Base-by-base conservation (phyloP, 305 asterid genomes). In the Fraxinus sp. region DNA sequence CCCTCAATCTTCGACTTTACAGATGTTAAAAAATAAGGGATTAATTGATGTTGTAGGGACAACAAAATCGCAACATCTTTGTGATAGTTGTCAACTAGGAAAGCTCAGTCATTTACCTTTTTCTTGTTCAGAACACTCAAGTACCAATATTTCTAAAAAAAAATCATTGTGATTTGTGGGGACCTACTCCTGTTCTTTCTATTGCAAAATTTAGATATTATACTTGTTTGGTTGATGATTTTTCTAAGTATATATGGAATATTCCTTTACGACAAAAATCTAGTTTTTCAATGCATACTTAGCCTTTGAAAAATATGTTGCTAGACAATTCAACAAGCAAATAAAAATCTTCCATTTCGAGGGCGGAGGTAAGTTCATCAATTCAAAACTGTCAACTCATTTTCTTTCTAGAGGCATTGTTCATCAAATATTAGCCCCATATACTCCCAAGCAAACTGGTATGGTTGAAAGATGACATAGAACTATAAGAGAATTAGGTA, bases 101-200 rank as follows among this genome's bases (percentile, higher is more conserved):
- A 73, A 74, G 1, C 28, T 80, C 1, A 30, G 79, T 1, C 18
- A 6, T 4, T 18, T 74, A 6, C 62, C 79, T 14, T 55, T 80
- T 55, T 1, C 22, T 22, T 10, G 1, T 36, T 80, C 74, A 1
- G 30, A 52, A 36, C 26, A 18, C 7, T 20, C 20, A 0, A 64
- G 66, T 24, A 3, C 14, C 5, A 26, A 9, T 55, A 2, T 72
- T 73, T 80, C 74, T 52, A 24, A 62, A 73, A 0, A 49, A 20
- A 46, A 32, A 52, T 7, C 74, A 73, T 71, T 73, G 83, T 73
- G 83, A 80, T 7, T 28, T 80, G 8, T 80, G 78, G 78, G 72
- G 72, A 66, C 59, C 37, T 18, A 2, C n/a, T 3, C 81, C 22
- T 0, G 0, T 78, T 62, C 6, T 18, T 24, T 78, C 81, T 32